Conservation (phyloP, 2,329 filamentous ascomycete species). For the Venturia oleaginea region DNA sequence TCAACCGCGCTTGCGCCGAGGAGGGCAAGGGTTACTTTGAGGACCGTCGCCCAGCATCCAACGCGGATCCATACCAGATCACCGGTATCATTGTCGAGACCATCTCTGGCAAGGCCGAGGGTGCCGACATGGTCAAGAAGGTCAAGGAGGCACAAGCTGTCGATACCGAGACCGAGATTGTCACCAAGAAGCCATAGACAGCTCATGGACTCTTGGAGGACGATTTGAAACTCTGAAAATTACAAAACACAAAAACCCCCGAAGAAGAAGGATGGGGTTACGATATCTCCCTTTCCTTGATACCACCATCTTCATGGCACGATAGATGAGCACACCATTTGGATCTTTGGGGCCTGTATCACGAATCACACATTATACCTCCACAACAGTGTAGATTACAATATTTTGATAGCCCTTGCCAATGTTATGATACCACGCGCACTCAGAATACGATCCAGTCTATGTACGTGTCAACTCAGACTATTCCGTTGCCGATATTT, state of each 20-base stretch:
- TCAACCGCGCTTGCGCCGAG: conserved; percentile 73
- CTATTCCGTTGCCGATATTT: too few relatives aligned
- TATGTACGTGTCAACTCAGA: too few relatives aligned
- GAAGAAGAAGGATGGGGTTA: background rate
- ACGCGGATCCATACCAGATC: conserved; percentile 79
- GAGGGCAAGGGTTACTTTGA: conserved; percentile 96
- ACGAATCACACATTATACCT: background rate
- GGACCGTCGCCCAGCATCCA: conserved; percentile 58
- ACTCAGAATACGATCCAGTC: too few relatives aligned
- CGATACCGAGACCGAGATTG: conserved; percentile 28
- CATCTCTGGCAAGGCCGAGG: conserved; percentile 41
- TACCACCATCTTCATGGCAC: background rate
- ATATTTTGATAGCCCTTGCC: background rate
- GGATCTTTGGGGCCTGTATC: background rate
- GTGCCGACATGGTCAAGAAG: conserved; percentile 36
- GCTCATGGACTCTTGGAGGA: background rate
- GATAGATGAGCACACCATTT: background rate
- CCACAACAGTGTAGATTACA: conserved; percentile 7
- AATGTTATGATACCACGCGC: background rate
- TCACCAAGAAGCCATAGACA: conserved; percentile 24
- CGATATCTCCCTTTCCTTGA: background rate
- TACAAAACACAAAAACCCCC: background rate
- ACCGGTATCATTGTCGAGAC: conserved; percentile 75
- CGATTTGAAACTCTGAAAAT: background rate
- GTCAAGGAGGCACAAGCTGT: conserved; percentile 25